Evolutionary conservation across 225 moss, liverwort and hornwort species (phyloP).

Genomic region (Takakia lepidozioides): DNA sequence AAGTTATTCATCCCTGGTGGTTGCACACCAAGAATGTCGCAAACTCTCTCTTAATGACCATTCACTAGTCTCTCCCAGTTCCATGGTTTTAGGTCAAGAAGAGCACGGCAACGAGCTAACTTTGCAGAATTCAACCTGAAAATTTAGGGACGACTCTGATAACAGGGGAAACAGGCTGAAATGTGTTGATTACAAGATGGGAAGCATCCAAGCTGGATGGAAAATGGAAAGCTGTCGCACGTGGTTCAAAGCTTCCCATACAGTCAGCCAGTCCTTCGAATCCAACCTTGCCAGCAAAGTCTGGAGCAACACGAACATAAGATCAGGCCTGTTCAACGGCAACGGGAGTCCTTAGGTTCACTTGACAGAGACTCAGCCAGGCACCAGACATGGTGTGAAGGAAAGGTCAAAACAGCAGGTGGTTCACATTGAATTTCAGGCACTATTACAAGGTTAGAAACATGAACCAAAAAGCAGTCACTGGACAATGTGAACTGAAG

Average conservation of each 20-base stretch:
- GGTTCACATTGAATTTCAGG: too few species aligned
- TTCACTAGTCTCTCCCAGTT: too few species aligned
- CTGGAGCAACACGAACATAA: slow-evolving; percentile 10
- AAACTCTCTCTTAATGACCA: not conserved
- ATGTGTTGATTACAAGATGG: slow-evolving; percentile 14
- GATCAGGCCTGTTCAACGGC: not conserved
- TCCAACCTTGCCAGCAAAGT: slow-evolving; percentile 33
- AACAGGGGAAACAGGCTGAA: not conserved
- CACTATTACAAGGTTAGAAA: too few species aligned
- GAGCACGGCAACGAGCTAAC: too few species aligned
- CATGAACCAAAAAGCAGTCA: too few species aligned
- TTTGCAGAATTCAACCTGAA: too few species aligned
- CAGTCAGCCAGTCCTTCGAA: slow-evolving; percentile 44
- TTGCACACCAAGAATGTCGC: not conserved
- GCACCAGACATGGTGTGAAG: too few species aligned
- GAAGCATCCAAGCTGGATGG: slow-evolving; percentile 18
- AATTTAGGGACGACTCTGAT: not conserved
- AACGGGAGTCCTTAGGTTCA: too few species aligned
- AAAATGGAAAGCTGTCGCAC: slow-evolving; percentile 35
- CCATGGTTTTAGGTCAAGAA: too few species aligned
- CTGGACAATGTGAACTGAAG: too few species aligned
- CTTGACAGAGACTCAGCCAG: too few species aligned
- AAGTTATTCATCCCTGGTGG: not conserved
- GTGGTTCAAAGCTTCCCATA: slow-evolving; percentile 35
- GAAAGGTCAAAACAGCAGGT: too few species aligned